Percentiles rank a stretch among this genome's conserved stretches.
Conservation (phyloP, 352 stramenopile genomes). For the Salisapilia sapeloensis region DNA sequence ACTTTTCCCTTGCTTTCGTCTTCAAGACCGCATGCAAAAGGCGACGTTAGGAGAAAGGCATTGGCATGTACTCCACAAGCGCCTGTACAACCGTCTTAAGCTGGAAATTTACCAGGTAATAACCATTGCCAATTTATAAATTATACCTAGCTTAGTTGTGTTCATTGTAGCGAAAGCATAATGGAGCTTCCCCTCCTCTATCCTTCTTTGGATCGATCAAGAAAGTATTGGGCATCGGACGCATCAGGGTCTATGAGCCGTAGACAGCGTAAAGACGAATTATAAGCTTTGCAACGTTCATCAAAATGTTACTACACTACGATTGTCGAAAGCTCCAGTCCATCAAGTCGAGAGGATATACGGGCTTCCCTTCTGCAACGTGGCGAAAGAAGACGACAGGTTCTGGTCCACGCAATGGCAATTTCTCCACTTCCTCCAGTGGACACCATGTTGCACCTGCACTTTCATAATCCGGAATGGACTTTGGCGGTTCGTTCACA, state of each 20-base stretch:
- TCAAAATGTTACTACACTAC: not conserved
- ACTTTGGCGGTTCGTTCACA: constrained; percentile 64
- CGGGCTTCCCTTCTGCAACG: constrained; percentile 42
- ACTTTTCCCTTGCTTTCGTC: constrained; percentile 84
- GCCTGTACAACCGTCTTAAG: constrained; percentile 56
- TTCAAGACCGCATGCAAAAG: constrained; percentile 86
- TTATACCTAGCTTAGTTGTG: not conserved
- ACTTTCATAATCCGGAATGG: constrained; percentile 79
- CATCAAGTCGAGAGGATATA: constrained; percentile 62
- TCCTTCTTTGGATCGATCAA: constrained; percentile 37
- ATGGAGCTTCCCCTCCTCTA: constrained; percentile 29
- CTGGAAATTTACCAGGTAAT: constrained; percentile 44
- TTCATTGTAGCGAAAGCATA: constrained; percentile 37
- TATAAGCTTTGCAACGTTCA: constrained; percentile 3
- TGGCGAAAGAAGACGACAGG: constrained; percentile 61
- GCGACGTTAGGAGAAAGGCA: constrained; percentile 65
- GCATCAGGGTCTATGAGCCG: constrained; percentile 38
- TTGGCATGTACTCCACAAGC: constrained; percentile 66
- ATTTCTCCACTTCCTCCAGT: constrained; percentile 38
- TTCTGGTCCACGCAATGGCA: constrained; percentile 58
- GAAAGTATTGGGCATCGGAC: constrained; percentile 48
- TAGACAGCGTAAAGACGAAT: constrained; percentile 6
- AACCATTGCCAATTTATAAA: too few relatives aligned
- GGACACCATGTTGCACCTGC: constrained; percentile 61
- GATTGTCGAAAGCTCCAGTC: constrained; percentile 30